phyloP scores from a whole-genome alignment of 2,329 filamentous ascomycete genomes.

The Ceratocystis destructans region DNA sequence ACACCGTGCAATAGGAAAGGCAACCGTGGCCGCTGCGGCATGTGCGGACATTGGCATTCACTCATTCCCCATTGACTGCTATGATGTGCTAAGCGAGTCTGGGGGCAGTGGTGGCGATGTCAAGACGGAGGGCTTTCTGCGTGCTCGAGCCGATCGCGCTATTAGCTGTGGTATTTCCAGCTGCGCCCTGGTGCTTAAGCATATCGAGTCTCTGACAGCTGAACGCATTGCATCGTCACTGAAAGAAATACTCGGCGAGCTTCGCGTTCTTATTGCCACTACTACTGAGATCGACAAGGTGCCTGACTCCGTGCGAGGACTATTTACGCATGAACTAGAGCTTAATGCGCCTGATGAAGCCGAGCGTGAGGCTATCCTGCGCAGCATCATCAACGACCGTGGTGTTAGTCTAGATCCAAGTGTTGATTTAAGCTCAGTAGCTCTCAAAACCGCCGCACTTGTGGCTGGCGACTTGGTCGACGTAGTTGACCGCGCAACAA shows the following conservation, averaged over 20 bases:
- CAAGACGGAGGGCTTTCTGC: constrained; percentile 83
- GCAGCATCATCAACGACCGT: constrained; percentile 60
- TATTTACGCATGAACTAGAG: constrained; percentile 93
- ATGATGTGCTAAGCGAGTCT: constrained; percentile 88
- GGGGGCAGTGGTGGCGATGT: constrained; percentile 49
- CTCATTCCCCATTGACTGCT: constrained; percentile 76
- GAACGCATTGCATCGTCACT: constrained; percentile 79
- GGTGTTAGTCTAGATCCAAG: constrained; percentile 66
- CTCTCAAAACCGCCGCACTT: constrained; percentile 86
- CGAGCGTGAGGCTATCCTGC: constrained; percentile 77
- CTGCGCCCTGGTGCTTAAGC: constrained; percentile 73
- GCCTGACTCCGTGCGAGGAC: constrained; percentile 71
- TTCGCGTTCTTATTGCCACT: constrained; percentile 76
- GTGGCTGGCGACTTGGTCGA: constrained; percentile 91
- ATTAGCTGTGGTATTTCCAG: constrained; percentile 74
- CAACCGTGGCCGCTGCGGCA: constrained; percentile 60
- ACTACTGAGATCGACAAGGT: constrained; percentile 93
- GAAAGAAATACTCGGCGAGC: constrained; percentile 67
- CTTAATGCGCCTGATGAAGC: constrained; percentile 85
- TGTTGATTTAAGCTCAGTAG: constrained; percentile 71
- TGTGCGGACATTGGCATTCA: constrained; percentile 85
- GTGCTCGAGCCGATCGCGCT: constrained; percentile 75
- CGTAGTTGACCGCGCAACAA: constrained; percentile 77
- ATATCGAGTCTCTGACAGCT: constrained; percentile 80
- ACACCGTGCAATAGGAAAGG: constrained; percentile 85